These are phyloP conservation scores for Russula virescens DNA, from an alignment of 768 basidiomycete species.

Conservation along the genomic window DNA sequence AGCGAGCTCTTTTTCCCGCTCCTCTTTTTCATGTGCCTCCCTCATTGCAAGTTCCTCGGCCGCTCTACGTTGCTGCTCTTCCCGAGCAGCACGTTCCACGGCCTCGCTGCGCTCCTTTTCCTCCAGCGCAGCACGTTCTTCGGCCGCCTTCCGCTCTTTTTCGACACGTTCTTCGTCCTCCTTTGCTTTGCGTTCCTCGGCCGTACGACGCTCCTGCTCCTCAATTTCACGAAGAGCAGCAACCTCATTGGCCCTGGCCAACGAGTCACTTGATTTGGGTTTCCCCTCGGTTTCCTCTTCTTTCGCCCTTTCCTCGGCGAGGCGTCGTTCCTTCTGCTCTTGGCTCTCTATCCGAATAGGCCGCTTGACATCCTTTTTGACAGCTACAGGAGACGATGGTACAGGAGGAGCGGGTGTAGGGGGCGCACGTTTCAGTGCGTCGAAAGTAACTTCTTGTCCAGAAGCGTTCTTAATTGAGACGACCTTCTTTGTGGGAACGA, in stretches of 20 bases:
- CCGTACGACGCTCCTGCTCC: slow-evolving; percentile 34
- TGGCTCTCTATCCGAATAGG: slow-evolving; percentile 61
- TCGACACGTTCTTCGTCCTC: slow-evolving; percentile 40
- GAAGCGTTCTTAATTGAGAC: slow-evolving; percentile 30
- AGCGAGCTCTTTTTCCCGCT: slow-evolving; percentile 20
- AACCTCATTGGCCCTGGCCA: slow-evolving; percentile 28
- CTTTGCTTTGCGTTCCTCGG: slow-evolving; percentile 37
- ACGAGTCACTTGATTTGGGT: slow-evolving; percentile 33
- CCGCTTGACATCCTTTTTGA: slow-evolving; percentile 25
- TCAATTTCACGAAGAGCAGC: slow-evolving; percentile 24
- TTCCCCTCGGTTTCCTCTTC: slow-evolving; percentile 41
- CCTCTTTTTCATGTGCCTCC: slow-evolving; percentile 28
- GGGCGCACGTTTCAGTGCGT: slow-evolving; percentile 46
- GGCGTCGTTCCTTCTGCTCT: slow-evolving; percentile 46
- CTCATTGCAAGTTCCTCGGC: slow-evolving; percentile 33
- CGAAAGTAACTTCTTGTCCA: slow-evolving; percentile 60
- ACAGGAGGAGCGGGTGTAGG: slow-evolving; percentile 38
- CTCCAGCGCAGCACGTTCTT: slow-evolving; percentile 24
- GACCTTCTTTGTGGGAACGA: slow-evolving; percentile 50
- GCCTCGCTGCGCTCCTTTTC: slow-evolving; percentile 32
- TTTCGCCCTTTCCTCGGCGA: slow-evolving; percentile 44
- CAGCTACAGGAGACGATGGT: slow-evolving; percentile 10
- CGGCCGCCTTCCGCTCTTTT: slow-evolving; percentile 29
- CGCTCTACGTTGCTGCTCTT: slow-evolving; percentile 39
- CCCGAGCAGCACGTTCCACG: slow-evolving; percentile 32